phyloP scores from a whole-genome alignment of 495 filamentous ascomycete genomes.

The Neurospora sp. region DNA sequence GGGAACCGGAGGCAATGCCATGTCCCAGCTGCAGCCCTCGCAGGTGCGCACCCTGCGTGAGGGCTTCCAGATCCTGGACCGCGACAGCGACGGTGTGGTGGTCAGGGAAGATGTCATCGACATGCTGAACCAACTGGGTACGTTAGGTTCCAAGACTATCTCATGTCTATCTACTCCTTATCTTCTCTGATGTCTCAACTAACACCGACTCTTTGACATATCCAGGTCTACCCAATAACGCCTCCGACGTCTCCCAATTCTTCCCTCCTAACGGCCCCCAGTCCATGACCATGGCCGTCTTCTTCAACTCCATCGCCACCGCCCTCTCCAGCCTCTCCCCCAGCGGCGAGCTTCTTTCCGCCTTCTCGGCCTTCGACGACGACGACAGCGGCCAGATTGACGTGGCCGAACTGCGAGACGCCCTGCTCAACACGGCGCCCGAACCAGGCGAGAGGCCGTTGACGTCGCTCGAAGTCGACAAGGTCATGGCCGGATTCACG shows the following conservation, averaged over 20 bases:
- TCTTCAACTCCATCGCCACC: conserved; percentile 65
- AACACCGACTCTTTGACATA: neutral
- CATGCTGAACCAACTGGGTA: conserved; percentile 71
- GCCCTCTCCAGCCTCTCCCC: conserved; percentile 64
- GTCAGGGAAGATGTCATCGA: conserved; percentile 68
- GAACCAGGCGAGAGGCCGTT: conserved; percentile 59
- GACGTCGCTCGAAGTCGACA: conserved; percentile 70
- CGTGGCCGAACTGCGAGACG: conserved; percentile 68
- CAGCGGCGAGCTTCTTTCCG: conserved; percentile 66
- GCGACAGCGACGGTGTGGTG: conserved; percentile 67
- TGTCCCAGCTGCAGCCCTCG: conserved; percentile 53
- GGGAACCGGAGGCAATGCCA: conserved; percentile 35
- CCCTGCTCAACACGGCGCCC: conserved; percentile 69
- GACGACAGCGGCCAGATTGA: conserved; percentile 92
- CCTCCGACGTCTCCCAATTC: conserved; percentile 57
- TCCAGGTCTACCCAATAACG: conserved; percentile 39
- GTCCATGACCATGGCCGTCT: conserved; percentile 72
- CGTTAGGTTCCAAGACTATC: neutral
- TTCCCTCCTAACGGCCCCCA: conserved; percentile 60
- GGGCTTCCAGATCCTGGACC: conserved; percentile 77
- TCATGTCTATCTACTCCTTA: neutral
- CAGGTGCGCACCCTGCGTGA: conserved; percentile 71
- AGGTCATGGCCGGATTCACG: conserved; percentile 72
- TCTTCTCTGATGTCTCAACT: neutral
- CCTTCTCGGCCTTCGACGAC: conserved; percentile 90